Evolutionary conservation across 352 stramenopile genomes (phyloP).

Genomic region (Globisporangium abappressorium): DNA sequence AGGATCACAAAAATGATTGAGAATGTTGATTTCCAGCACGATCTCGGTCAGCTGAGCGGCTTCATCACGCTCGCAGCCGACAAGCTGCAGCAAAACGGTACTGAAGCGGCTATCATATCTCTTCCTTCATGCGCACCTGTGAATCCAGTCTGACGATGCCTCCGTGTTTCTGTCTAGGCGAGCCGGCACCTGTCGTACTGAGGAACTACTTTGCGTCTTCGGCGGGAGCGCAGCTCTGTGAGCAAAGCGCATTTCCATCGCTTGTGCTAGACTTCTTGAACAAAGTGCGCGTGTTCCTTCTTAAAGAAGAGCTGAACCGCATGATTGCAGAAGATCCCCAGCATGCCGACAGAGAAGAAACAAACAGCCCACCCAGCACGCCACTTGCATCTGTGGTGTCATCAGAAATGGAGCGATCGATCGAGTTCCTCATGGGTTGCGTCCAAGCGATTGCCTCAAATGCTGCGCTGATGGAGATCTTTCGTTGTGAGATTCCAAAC

Average conservation of each 20-base stretch:
- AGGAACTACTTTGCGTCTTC: constrained; percentile 53
- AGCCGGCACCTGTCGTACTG: constrained; percentile 32
- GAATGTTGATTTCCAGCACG: constrained; percentile 25
- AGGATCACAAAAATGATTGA: constrained; percentile 54
- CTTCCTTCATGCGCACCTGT: neutral
- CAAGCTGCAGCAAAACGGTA: constrained; percentile 50
- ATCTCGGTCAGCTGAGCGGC: constrained; percentile 38
- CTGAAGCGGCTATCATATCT: neutral
- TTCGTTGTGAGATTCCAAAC: constrained; percentile 69
- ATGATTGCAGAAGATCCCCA: constrained; percentile 13
- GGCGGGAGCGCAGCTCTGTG: constrained; percentile 43
- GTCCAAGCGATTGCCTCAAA: constrained; percentile 56
- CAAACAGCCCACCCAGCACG: no score
- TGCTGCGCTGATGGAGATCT: constrained; percentile 49
- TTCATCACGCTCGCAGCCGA: constrained; percentile 42
- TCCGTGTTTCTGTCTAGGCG: constrained; percentile 20
- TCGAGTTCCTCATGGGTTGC: constrained; percentile 63
- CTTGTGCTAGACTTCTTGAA: constrained; percentile 63
- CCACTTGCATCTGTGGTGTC: neutral
- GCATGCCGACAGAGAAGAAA: neutral
- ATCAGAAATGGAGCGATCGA: constrained; percentile 29
- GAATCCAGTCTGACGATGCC: neutral
- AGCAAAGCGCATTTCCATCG: constrained; percentile 68
- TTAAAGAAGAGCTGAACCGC: constrained; percentile 42
- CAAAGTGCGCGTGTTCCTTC: constrained; percentile 43